Evolutionary conservation across 2,329 filamentous ascomycete genomes (phyloP).

Genomic region (Rutstroemia sydowiana): DNA sequence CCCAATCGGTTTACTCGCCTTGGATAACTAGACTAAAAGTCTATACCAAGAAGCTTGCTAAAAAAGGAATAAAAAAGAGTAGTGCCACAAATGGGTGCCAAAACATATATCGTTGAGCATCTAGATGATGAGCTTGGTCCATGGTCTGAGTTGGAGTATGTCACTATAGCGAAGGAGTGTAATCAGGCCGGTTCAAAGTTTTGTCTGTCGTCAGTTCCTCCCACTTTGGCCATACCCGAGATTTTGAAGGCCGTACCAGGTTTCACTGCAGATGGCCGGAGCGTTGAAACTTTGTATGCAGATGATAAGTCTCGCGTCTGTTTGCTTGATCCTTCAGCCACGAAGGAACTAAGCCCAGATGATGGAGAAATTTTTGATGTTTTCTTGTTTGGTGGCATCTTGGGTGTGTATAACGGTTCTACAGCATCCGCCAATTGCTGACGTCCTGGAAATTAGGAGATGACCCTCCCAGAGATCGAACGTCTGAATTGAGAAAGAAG

Average conservation of each 20-base stretch:
- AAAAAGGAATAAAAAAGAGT: background rate
- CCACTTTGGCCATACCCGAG: conserved; percentile 57
- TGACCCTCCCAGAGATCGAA: conserved; percentile 89
- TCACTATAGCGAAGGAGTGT: conserved; percentile 77
- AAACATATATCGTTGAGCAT: conserved; percentile 93
- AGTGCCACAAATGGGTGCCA: conserved; percentile 38
- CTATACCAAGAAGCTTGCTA: background rate
- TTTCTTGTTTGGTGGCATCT: conserved; percentile 92
- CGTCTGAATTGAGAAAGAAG: conserved; percentile 89
- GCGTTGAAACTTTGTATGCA: conserved; percentile 76
- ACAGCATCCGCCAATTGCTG: conserved; percentile 12
- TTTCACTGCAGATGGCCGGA: conserved; percentile 64
- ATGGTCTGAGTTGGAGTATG: conserved; percentile 93
- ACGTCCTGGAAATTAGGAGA: conserved; percentile 53
- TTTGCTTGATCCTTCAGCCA: conserved; percentile 78
- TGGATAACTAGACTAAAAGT: background rate
- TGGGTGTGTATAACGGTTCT: conserved; percentile 51
- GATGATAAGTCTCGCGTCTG: conserved; percentile 71
- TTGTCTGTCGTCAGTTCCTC: conserved; percentile 73
- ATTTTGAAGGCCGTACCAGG: conserved; percentile 48
- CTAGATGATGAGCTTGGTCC: conserved; percentile 88
- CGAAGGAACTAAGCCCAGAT: conserved; percentile 71
- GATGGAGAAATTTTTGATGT: conserved; percentile 80
- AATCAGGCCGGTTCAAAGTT: conserved; percentile 60
- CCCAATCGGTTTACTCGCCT: conserved; percentile 3